Evolutionary conservation across 441 rosid species (phyloP), one percentile per base, ranked within the genome.

Genomic region (Theobroma grandiflorum): DNA sequence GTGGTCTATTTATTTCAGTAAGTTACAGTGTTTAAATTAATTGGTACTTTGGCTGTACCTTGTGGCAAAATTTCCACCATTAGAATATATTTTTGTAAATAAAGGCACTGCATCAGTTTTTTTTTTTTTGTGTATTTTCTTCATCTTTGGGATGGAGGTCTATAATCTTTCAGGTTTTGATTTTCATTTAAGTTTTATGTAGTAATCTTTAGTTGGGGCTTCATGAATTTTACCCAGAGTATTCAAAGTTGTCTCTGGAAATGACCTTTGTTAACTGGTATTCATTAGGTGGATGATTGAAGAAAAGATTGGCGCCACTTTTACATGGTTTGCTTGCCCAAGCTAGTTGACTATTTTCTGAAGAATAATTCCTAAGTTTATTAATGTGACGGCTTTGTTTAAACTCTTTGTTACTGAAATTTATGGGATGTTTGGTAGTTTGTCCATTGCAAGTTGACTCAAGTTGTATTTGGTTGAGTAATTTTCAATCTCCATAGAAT

Each of bases 231-330:
- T 8, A 26, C n/a, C 57, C 16, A 15, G 1, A 52, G 57, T 18
- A 52, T 52, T 15, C 0, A 5, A 52, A 15, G n/a, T 52, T 52
- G 6, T 52, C 7, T 52, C n/a, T 52, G 4, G 57, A 52, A 52
- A 52, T 52, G 57, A 52, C 65, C 43, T 31, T 69, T 74, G 68
- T 67, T 72, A 74, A 55, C 65, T 26, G 71, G 66, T 78, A 71
- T 79, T 69, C 67, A 12, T 79, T 14, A 72, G 50, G 50, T 81
- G 63, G 76, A 65, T 40, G 82, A 53, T 49, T 78, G 65, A 47
- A 35, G 66, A 73, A 49, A 75, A 79, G 77, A 47, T 2, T 12
- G 14, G 37, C 26, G n/a, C 14, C 22, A 73, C 22, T 69, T 62
- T 69, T 61, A 57, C 37, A 63, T 69, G 59, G 43, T 58, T 79